Evolutionary conservation across 1,139 yeast species (phyloP).

Genomic region (Geotrichum klebahnii): DNA sequence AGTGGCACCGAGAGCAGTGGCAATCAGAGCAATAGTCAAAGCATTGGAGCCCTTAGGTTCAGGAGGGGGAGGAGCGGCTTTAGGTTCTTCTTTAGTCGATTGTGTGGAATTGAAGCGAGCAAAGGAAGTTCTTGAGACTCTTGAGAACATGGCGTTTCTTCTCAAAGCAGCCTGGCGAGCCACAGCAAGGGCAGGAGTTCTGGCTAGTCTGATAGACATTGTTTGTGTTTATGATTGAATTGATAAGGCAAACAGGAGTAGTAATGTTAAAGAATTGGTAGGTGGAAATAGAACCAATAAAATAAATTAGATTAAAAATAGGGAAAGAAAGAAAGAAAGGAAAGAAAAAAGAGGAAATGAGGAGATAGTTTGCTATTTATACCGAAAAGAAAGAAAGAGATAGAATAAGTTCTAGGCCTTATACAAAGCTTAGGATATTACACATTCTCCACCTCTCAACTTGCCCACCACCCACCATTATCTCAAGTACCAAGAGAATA

Average conservation of each 20-base stretch:
- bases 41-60: constrained; percentile 17
- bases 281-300: too few relatives aligned
- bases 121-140: constrained; percentile 13
- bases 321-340: not conserved
- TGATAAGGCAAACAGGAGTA: not conserved
- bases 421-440: too few relatives aligned
- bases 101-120: constrained; percentile 24
- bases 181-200: constrained; percentile 18
- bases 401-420: too few relatives aligned
- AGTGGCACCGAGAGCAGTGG: constrained; percentile 21
- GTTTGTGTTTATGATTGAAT: not conserved
- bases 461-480: too few relatives aligned
- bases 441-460: too few relatives aligned
- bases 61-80: constrained; percentile 23
- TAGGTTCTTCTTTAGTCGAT: constrained; percentile 13
- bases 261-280: too few relatives aligned
- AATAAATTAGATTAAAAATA: not conserved
- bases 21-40: constrained; percentile 17
- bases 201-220: constrained; percentile 22
- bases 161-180: constrained; percentile 16
- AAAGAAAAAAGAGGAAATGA: constrained; percentile 9
- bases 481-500: too few relatives aligned
- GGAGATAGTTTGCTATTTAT: constrained; percentile 18
- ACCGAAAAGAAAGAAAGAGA: too few relatives aligned
- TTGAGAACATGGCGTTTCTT: constrained; percentile 11